phyloP scores from a whole-genome alignment of 306 rosid species.

The Quercus wislizeni region DNA sequence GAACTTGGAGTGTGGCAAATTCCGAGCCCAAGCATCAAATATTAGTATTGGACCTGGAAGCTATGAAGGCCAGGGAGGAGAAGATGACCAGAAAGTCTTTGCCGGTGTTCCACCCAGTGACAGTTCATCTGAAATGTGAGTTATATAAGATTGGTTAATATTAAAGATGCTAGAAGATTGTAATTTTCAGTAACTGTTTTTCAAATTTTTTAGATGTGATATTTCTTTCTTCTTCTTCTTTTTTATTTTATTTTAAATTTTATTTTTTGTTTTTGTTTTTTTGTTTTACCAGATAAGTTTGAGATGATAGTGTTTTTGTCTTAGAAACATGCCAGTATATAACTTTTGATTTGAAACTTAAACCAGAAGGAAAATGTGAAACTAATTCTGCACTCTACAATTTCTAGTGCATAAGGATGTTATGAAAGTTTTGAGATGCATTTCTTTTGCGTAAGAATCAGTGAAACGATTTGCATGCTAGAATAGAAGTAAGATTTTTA shows the following conservation, averaged over 20 bases:
- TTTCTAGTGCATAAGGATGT: neutral
- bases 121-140: slow-evolving; percentile 67
- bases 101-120: slow-evolving; percentile 33
- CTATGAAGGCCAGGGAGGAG: slow-evolving; percentile 50
- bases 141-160: slow-evolving; percentile 21
- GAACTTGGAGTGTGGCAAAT: slow-evolving; percentile 27
- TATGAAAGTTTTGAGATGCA: neutral
- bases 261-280: too few species aligned
- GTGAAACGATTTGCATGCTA: neutral
- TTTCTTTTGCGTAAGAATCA: neutral
- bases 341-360: neutral
- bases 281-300: neutral
- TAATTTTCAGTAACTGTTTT: neutral
- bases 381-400: neutral
- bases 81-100: slow-evolving; percentile 37
- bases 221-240: too few species aligned
- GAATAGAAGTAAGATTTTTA: neutral
- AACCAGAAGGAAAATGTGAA: neutral
- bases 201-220: neutral
- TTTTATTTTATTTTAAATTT: too few species aligned
- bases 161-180: neutral
- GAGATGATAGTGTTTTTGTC: neutral
- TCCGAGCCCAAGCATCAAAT: slow-evolving; percentile 75
- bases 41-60: slow-evolving; percentile 67
- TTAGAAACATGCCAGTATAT: slow-evolving; percentile 1